Evolutionary conservation across 169 alveolate species (phyloP), one percentile per base, ranked within the genome.

Genomic region (Eimeria acervulina): DNA sequence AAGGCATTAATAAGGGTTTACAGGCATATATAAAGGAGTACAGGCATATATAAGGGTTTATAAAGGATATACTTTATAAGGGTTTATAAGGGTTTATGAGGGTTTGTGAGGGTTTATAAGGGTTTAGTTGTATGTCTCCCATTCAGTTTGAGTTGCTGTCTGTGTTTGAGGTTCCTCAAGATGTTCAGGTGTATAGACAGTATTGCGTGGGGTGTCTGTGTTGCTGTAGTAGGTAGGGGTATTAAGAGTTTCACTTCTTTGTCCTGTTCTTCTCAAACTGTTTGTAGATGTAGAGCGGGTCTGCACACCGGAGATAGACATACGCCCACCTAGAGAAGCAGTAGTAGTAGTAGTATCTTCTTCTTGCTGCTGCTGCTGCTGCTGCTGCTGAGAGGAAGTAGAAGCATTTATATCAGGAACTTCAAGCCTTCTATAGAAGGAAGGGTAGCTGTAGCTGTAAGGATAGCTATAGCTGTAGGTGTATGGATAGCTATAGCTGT

Each of bases 361-460:
- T 23, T 17, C 31, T 21, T 17, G 74, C 74, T 17, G 36, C 74
- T 23, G 74, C 36, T 17, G 74, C 74, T n/a, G 36, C 74, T 23
- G 74, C 36, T n/a, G 28, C 8, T 63, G 74, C 3, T 23, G 74
- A 17, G 88, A 6, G 10, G 88, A 2, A 78, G 88, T 12, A 55
- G 55, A 7, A 38, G 33, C 10, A 2, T 8, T 31, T 42, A 78
- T 55, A 42, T 31, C 55, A 28, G 88, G 88, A 4, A 78, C 88
- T 8, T 31, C 63, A 8, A 40, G 88, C 5, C 88, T 28, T 10
- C 88, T 26, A 23, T 21, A 78, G 63, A 78, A 78, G 88, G 33
- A 3, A 28, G 88, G 88, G 88, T 36, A 78, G 63, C 38, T 42
- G 31, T 78, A 78, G 74, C 91, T 28, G n/a, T 28, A 28, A 21